Evolutionary conservation across 345 rosid genomes (phyloP), one percentile per base, ranked within the genome.

Genomic region (Kandelia obovata): DNA sequence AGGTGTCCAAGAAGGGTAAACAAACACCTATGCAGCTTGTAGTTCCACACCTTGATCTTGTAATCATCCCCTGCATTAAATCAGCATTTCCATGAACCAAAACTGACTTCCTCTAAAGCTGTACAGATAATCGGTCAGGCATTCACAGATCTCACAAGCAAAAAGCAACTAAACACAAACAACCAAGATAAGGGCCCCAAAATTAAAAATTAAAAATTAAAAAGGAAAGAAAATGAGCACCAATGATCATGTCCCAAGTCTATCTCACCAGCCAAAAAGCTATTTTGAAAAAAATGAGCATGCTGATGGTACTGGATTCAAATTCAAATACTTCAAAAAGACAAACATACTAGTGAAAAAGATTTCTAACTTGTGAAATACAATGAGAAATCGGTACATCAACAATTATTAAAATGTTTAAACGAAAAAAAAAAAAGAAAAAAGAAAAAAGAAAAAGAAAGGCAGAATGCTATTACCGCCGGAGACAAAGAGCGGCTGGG

Each of bases 11-110:
- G 91, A 79, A 95, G 94, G 30, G 94, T 92, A 75, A 95, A 95
- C 37, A 95, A 83, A 72, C 99, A 92, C 75, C 92, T 82, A 75
- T 88, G 97, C 76, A 83, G 61, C 85, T 88, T 90, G 81, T 95
- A 84, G 81, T 95, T 95, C 99, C 99, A 95, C 9, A 95, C 99
- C 79, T 95, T 95, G 65, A 92, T 88, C 87, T 95, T 90, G 86
- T 92, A 92, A 71, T 92, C 99, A 73, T 95, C 98, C 53, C 98
- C 98, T 95, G 85, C 66, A 86, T 21, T 34, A 34, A 75, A 68
- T 25, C 63, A 71, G 47, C 58, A 63, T 62, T 59, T 65, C 47
- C 55, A 63, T 23, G 20, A 34, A 34, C 37, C 37, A 34, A 34
- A 34, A 34, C 37, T 7, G 37, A 34, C 37, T 34, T 34, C 37